Percentiles rank a stretch among this genome's conserved stretches.
phyloP scores from a whole-genome alignment of 2,329 filamentous ascomycete genomes.

The Aspergillus carbonarius region DNA sequence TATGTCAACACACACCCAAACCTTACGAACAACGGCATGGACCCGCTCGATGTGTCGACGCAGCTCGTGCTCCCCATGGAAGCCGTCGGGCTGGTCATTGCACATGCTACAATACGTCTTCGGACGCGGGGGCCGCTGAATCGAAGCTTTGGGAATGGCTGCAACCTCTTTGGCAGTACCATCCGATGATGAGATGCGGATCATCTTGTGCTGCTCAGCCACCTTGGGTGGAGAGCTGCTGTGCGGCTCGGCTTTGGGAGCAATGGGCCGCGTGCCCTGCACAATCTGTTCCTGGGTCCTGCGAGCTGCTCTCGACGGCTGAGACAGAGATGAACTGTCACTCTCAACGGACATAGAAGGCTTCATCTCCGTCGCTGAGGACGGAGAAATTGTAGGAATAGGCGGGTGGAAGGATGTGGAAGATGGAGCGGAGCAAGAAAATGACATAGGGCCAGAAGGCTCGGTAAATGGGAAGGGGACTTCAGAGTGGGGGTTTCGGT shows the following conservation, averaged over 20 bases:
- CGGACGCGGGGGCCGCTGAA: conserved; percentile 65
- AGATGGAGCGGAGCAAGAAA: conserved; percentile 39
- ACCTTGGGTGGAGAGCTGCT: conserved; percentile 32
- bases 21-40: conserved; percentile 61
- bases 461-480: conserved; percentile 33
- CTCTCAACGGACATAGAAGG: conserved; percentile 51
- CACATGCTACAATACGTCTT: conserved; percentile 72
- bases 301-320: conserved; percentile 45
- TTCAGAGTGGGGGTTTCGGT: conserved; percentile 22
- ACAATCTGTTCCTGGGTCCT: conserved; percentile 51
- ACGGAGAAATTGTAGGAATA: conserved; percentile 35
- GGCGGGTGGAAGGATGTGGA: conserved; percentile 30
- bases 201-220: conserved; percentile 48
- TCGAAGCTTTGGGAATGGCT: conserved; percentile 55
- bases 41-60: conserved; percentile 66
- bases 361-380: conserved; percentile 51
- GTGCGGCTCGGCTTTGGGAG: conserved; percentile 45
- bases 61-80: conserved; percentile 82
- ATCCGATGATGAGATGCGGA: conserved; percentile 53
- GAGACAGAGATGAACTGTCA: conserved; percentile 45
- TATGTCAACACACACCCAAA: conserved; percentile 64
- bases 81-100: conserved; percentile 71
- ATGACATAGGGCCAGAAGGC: conserved; percentile 28
- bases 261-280: conserved; percentile 51
- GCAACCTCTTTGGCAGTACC: conserved; percentile 57